Conservation (phyloP, 768 basidiomycete species). For the Sporobolomyces phaffii region DNA sequence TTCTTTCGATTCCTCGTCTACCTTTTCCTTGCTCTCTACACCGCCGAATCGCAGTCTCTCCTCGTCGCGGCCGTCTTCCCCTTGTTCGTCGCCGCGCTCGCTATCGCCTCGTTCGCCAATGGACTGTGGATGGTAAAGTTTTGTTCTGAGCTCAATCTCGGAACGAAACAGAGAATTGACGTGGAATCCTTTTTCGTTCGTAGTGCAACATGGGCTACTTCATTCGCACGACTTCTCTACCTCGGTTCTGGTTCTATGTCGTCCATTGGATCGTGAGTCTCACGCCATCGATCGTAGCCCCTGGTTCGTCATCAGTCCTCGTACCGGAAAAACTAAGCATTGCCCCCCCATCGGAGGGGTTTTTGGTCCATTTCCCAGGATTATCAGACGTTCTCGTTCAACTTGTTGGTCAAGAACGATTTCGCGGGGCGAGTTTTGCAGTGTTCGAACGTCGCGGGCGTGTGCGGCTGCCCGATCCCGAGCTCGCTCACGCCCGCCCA, state of each 20-base stretch:
- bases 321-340: too few relatives aligned
- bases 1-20: slow-evolving; percentile 58
- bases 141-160: too few relatives aligned
- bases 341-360: background rate
- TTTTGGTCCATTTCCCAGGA: background rate
- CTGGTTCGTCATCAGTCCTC: too few relatives aligned
- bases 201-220: slow-evolving; percentile 44
- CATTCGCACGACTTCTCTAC: slow-evolving; percentile 55
- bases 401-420: slow-evolving; percentile 50
- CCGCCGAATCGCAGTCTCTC: slow-evolving; percentile 41
- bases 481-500: slow-evolving; percentile 49
- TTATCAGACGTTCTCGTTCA: slow-evolving; percentile 40
- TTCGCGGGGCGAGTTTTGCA: slow-evolving; percentile 52
- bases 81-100: slow-evolving; percentile 59
- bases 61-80: slow-evolving; percentile 55
- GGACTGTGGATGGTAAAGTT: slow-evolving; percentile 54
- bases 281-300: too few relatives aligned
- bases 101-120: slow-evolving; percentile 52
- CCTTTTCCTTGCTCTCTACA: slow-evolving; percentile 50
- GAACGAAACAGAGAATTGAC: too few relatives aligned
- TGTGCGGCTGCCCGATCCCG: slow-evolving; percentile 55
- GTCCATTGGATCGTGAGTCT: slow-evolving; percentile 56
- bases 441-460: slow-evolving; percentile 48
- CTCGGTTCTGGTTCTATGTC: slow-evolving; percentile 56
- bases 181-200: too few relatives aligned